A percentile compares a stretch with the other conserved stretches of the same genome.
Conservation (phyloP, 768 basidiomycete genomes). For the Suillus tomentosus region DNA sequence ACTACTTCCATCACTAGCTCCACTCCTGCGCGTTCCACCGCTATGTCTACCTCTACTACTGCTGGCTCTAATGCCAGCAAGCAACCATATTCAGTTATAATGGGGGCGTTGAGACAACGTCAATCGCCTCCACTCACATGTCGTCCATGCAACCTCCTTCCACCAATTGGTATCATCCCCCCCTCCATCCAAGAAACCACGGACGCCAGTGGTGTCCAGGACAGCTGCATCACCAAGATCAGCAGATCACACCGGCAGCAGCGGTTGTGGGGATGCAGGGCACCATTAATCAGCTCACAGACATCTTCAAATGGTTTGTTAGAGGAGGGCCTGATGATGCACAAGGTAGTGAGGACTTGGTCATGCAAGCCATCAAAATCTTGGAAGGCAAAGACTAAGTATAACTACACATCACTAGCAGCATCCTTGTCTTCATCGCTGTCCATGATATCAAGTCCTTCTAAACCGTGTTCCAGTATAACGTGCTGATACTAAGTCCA, state of each 20-base stretch:
- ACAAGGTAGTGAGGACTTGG: too few species aligned
- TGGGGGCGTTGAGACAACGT: not conserved
- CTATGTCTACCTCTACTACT: not conserved
- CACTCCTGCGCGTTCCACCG: not conserved
- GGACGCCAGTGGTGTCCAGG: too few species aligned
- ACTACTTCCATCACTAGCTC: not conserved
- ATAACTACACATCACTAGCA: not conserved
- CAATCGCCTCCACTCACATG: not conserved
- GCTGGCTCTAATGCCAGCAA: not conserved
- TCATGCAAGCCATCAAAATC: too few species aligned
- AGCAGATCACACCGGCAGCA: too few species aligned
- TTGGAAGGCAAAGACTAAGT: too few species aligned
- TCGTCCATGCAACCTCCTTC: not conserved
- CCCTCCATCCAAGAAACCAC: too few species aligned
- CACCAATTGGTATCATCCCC: not conserved
- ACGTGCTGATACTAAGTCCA: not conserved
- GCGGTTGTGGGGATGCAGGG: too few species aligned
- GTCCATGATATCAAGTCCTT: not conserved
- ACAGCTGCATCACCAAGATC: too few species aligned
- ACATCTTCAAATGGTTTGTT: too few species aligned
- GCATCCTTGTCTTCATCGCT: not conserved
- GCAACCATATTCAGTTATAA: not conserved
- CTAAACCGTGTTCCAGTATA: not conserved
- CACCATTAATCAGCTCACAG: too few species aligned
- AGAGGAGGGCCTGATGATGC: too few species aligned